Evolutionary conservation across 768 basidiomycete species (phyloP).

Genomic region (Phlebiopsis flavidoalba): DNA sequence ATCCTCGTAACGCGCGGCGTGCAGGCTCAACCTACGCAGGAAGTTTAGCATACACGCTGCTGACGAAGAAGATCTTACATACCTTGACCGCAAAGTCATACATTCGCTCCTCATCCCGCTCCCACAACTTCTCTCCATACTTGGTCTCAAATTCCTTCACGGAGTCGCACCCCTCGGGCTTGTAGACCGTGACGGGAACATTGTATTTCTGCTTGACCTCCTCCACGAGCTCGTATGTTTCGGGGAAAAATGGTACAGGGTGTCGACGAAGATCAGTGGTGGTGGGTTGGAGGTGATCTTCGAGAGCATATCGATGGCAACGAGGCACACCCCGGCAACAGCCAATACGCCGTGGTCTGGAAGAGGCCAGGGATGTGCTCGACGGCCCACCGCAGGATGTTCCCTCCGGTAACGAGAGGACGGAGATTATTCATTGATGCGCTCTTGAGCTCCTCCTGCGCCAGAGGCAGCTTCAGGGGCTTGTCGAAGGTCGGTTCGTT

Average conservation of each 20-base stretch:
- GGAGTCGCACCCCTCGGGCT: conserved; percentile 64
- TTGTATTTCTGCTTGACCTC: conserved; percentile 74
- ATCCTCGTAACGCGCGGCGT: conserved; percentile 75
- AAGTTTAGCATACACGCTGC: background rate
- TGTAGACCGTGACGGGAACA: conserved; percentile 71
- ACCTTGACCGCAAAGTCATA: conserved; percentile 96
- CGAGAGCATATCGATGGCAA: conserved; percentile 91
- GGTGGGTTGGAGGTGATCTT: conserved; percentile 65
- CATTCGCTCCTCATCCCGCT: conserved; percentile 73
- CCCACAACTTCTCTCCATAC: conserved; percentile 83
- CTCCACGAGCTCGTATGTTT: conserved; percentile 86
- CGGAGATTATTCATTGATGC: conserved; percentile 71
- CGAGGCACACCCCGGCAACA: conserved; percentile 92
- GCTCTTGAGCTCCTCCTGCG: conserved; percentile 48
- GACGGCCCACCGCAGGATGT: conserved; percentile 84
- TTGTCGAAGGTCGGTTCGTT: conserved; percentile 29
- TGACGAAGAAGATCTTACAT: conserved; percentile 11
- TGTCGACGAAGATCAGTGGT: conserved; percentile 94
- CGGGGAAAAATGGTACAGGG: conserved; percentile 92
- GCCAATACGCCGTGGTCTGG: conserved; percentile 97
- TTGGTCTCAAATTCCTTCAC: conserved; percentile 72
- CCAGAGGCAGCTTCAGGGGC: conserved; percentile 53
- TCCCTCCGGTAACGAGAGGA: conserved; percentile 62
- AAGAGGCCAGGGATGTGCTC: conserved; percentile 72
- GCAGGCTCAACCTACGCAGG: conserved; percentile 81